These are phyloP conservation scores for Ceratobasidium theobromae DNA, from an alignment of 1,284 basidiomycete genomes.

Conservation along the genomic window DNA sequence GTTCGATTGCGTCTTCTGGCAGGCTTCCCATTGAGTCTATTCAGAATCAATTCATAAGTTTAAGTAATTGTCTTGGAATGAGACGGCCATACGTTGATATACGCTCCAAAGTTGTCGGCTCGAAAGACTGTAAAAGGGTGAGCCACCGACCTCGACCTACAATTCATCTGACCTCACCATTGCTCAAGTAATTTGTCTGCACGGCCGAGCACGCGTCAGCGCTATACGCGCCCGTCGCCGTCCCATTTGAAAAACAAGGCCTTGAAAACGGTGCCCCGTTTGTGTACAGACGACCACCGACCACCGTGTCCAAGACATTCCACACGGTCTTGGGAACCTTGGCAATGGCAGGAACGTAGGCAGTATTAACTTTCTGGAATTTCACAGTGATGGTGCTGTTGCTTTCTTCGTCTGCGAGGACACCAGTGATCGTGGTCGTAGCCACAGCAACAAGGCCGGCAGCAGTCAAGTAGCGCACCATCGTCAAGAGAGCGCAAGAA, in stretches of 20 bases:
- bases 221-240: not conserved
- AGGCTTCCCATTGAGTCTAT: conserved; percentile 31
- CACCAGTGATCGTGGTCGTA: not conserved
- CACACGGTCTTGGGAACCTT: conserved; percentile 22
- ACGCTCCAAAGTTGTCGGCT: conserved; percentile 16
- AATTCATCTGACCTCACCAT: not conserved
- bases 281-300: conserved; percentile 24
- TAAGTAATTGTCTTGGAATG: not conserved
- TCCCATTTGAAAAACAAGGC: conserved; percentile 23
- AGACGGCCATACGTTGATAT: conserved; percentile 4
- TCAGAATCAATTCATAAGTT: not conserved
- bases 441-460: conserved; percentile 12
- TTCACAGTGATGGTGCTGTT: conserved; percentile 25
- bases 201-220: conserved; percentile 11
- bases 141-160: no score
- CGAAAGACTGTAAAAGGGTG: conserved; percentile 4
- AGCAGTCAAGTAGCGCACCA: conserved; percentile 22
- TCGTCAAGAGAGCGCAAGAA: not conserved
- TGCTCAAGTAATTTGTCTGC: conserved; percentile 26
- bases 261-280: conserved; percentile 27
- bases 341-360: conserved; percentile 9
- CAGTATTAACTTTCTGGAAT: conserved; percentile 19
- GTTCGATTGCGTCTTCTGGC: conserved; percentile 20
- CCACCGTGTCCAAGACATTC: conserved; percentile 16
- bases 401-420: conserved; percentile 6